Conservation (phyloP, 2,329 filamentous ascomycete species). For the Cadophora sp. region DNA sequence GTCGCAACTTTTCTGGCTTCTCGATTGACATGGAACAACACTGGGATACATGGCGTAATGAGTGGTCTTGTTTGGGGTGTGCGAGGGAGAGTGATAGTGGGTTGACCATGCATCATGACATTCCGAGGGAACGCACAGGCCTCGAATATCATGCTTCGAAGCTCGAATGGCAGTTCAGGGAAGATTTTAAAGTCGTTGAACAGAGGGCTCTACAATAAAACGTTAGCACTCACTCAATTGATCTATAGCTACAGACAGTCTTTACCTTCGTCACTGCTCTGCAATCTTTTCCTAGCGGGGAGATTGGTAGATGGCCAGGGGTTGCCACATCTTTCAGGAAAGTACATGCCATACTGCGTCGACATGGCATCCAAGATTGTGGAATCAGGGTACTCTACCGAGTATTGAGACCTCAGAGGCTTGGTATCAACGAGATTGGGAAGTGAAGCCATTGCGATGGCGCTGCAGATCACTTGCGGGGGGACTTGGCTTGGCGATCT, state of each 20-base stretch:
- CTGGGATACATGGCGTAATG: background rate
- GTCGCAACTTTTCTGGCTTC: background rate
- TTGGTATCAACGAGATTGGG: background rate
- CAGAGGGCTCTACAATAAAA: background rate
- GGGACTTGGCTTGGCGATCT: too few relatives aligned
- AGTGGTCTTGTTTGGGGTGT: background rate
- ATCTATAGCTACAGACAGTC: too few relatives aligned
- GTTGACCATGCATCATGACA: background rate
- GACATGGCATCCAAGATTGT: background rate
- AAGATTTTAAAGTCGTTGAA: background rate
- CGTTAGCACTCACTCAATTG: background rate
- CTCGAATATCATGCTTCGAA: background rate
- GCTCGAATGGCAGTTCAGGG: background rate
- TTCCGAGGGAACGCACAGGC: background rate
- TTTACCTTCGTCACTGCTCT: too few relatives aligned
- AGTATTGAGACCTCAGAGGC: background rate
- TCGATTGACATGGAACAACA: background rate
- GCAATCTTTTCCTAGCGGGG: background rate
- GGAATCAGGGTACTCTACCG: background rate
- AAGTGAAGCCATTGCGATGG: background rate
- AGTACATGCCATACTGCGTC: background rate
- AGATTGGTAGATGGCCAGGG: background rate
- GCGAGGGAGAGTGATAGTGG: background rate
- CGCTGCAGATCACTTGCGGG: too few relatives aligned
- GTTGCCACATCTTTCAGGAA: background rate